Base-by-base conservation (phyloP, 2,329 filamentous ascomycete species). In the Fusarium buharicum region DNA sequence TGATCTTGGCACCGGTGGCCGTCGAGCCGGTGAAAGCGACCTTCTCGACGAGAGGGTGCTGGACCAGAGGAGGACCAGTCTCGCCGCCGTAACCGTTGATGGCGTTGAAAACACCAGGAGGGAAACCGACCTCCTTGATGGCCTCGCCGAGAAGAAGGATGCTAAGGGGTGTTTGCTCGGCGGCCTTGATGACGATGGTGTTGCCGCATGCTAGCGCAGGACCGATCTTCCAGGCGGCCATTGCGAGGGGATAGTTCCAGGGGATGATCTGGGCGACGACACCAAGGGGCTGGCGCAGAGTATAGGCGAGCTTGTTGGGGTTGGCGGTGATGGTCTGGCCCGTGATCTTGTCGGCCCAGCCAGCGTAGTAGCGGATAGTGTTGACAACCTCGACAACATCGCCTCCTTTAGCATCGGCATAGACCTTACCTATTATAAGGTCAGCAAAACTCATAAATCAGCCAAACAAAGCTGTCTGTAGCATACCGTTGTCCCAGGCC, bases 281-380 rank as follows among this genome's bases (percentile, higher is more conserved):
- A 72, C 89, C 89, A 59, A 89, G 80, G 7, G 70, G 70, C 47
- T 72, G 68, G 13, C 70, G 67, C n/a, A 86, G 71, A 55, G 90
- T 92, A 79, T 93, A 94, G 78, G 90, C 89, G 78, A 94, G 91
- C 75, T 87, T 91, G 62, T 90, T 87, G 50, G 85, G 83, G 72
- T 85, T 81, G 62, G 90, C 89, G 67, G 93, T 89, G 65, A 93
- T 87, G 50, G 91, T 90, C 81, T 92, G 90, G 75, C 91, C 91
- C 74, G 87, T 83, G 65, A 93, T 87, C 86, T 95, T 96, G 82
- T 95, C 91, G 66, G 91, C 90, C 87, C 89, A 95, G 55, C 92
- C 92, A 69, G 84, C 91, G 72, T 75, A 75, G 62, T 75, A 74
- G 7, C 70, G 64, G 33, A 72, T 52, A 6, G 64, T 63, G 50